Percentiles rank a stretch among this genome's conserved stretches.
Conservation (phyloP, 1,139 yeast genomes). For the Kurtzmaniella quercitrusa region DNA sequence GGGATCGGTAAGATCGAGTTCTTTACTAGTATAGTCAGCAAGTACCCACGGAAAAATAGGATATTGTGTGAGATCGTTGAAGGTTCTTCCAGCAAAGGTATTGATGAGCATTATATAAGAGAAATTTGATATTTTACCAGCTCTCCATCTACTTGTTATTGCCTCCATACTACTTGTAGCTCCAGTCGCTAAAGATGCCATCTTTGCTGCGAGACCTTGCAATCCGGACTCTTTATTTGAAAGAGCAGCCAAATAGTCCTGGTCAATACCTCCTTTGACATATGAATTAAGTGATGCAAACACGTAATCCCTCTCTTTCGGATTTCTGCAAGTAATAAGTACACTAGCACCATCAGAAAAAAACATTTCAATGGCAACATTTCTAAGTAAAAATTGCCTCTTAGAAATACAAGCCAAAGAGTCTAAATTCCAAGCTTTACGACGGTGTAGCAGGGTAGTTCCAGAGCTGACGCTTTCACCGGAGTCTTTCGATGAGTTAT, state of each 20-base stretch:
- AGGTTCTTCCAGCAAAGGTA: constrained; percentile 82
- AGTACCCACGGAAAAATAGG: constrained; percentile 91
- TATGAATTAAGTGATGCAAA: constrained; percentile 43
- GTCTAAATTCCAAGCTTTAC: constrained; percentile 52
- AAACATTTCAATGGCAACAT: constrained; percentile 74
- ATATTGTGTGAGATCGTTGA: constrained; percentile 81
- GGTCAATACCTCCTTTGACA: constrained; percentile 47
- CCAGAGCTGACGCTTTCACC: constrained; percentile 14
- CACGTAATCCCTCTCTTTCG: constrained; percentile 52
- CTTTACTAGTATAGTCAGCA: constrained; percentile 69
- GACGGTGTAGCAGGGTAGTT: constrained; percentile 33
- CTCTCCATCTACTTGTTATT: constrained; percentile 67
- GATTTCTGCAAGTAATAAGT: constrained; percentile 52
- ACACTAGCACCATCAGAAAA: constrained; percentile 69
- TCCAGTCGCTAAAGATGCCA: constrained; percentile 3
- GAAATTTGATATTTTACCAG: constrained; percentile 75
- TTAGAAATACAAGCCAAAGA: constrained; percentile 62
- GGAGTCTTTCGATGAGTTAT: constrained; percentile 24
- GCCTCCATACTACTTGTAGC: constrained; percentile 22
- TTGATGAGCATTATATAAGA: constrained; percentile 74
- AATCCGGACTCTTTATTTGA: constrained; percentile 37
- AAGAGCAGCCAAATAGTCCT: constrained; percentile 49
- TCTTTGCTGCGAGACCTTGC: constrained; percentile 26
- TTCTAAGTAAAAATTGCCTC: constrained; percentile 69
- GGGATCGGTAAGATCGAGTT: constrained; percentile 57